Base-by-base conservation (phyloP, 192 early-diverging fungal species). In the Coemansia sp. region DNA sequence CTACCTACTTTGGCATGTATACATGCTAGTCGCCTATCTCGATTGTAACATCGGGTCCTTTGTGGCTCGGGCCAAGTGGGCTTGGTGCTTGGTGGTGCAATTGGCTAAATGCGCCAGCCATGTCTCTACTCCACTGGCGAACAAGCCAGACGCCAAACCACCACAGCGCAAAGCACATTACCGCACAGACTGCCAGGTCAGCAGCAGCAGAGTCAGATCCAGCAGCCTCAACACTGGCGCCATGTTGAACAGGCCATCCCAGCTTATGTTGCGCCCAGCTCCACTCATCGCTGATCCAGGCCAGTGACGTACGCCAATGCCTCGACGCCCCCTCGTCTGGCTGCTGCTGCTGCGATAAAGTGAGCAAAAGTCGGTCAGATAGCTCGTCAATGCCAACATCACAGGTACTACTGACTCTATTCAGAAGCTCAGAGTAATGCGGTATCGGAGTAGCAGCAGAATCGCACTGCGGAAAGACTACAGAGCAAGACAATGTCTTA, bases 371-470 rank as follows among this genome's bases (percentile, higher is more conserved):
- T 0, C 63, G 59, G 18, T 62, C 73, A 9, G 78, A 72, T 39
- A 81, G 22, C 0, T 40, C 63, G 15, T 75, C 73, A 4, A 58
- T 30, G 3, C 52, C 43, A 7, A 81, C 61, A 18, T 45, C 40
- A 18, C 78, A 81, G 10, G 65, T 8, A 1, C 41, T 16, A 24
- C 64, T 34, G 35, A 76, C 58, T 24, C 65, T 59, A 15, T 55
- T 37, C 69, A 80, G 56, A 18, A 71, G 40, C 61, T 62, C 62
- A 2, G 78, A 71, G 50, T 65, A 80, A 27, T 68, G 65, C 7
- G 61, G 65, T 22, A 64, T 59, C 11, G 6, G 34, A 16, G 34
- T 37, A 20, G 50, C 37, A 37, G 24, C 9, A 3, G 38, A 9
- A 10, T 30, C 30, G 1, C 69, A 74, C 9, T 53, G 53, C 41